Percentiles rank a stretch among this genome's conserved stretches.
phyloP scores from a whole-genome alignment of 352 stramenopile species.

The Bremia lactucae region DNA sequence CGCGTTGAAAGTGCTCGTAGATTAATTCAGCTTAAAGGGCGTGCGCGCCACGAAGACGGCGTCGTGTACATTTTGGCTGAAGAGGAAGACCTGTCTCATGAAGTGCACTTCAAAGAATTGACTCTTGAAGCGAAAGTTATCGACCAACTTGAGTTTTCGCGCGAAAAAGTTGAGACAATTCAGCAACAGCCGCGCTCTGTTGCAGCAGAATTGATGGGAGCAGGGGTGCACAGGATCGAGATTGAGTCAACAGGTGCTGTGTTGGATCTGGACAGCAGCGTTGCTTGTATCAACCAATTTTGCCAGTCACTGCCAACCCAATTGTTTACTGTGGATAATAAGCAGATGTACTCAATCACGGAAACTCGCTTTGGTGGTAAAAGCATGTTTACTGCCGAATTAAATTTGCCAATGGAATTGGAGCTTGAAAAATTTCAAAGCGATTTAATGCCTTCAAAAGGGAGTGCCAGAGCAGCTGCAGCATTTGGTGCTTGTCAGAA shows the following conservation, averaged over 20 bases:
- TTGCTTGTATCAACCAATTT: constrained; percentile 67
- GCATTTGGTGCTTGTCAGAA: constrained; percentile 51
- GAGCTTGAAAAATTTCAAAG: constrained; percentile 36
- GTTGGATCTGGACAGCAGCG: constrained; percentile 66
- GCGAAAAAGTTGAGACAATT: constrained; percentile 52
- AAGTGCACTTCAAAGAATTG: constrained; percentile 39
- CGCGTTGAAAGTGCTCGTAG: constrained; percentile 42
- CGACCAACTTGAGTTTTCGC: constrained; percentile 45
- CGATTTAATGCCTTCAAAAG: constrained; percentile 41
- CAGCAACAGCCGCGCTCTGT: constrained; percentile 45
- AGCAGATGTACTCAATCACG: constrained; percentile 42
- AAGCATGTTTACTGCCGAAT: constrained; percentile 36
- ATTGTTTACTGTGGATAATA: constrained; percentile 42
- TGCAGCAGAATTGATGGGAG: constrained; percentile 28
- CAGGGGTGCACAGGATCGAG: constrained; percentile 22
- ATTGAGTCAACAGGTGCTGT: constrained; percentile 50
- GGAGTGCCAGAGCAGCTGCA: constrained; percentile 38
- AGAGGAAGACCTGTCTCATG: constrained; percentile 32
- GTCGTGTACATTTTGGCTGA: constrained; percentile 69
- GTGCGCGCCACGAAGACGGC: constrained; percentile 63
- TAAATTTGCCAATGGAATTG: constrained; percentile 46
- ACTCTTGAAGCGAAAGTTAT: constrained; percentile 38
- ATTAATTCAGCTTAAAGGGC: constrained; percentile 64
- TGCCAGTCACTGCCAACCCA: constrained; percentile 53
- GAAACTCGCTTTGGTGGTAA: constrained; percentile 21